These are phyloP conservation scores for Ogataea chonburiensis DNA, from an alignment of 805 yeast species.

Conservation along the genomic window DNA sequence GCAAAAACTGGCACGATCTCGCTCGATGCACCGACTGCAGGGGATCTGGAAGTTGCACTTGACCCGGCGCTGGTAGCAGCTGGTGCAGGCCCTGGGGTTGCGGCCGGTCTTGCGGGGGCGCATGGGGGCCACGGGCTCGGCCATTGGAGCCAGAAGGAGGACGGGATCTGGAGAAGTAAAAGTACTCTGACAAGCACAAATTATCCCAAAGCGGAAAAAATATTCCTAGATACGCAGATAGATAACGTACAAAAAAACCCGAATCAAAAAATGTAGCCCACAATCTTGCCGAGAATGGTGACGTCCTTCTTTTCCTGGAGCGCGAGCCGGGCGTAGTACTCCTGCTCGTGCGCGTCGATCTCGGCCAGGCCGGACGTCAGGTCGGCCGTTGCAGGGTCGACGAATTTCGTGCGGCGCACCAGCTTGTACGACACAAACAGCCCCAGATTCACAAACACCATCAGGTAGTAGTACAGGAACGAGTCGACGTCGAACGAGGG, in stretches of 20 bases:
- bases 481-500: conserved; percentile 39
- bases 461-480: conserved; percentile 44
- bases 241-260: too few species aligned
- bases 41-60: conserved; percentile 47
- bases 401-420: conserved; percentile 36
- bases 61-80: conserved; percentile 43
- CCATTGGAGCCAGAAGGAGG: too few species aligned
- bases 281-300: conserved; percentile 1
- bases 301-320: conserved; percentile 1
- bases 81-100: conserved; percentile 39
- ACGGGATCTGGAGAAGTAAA: too few species aligned
- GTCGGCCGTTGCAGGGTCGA: conserved; percentile 48
- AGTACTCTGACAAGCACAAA: conserved; percentile 2
- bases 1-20: conserved; percentile 30
- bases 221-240: too few species aligned
- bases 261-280: conserved; percentile 1
- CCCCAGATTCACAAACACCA: conserved; percentile 41
- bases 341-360: conserved; percentile 48
- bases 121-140: too few species aligned
- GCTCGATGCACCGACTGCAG: conserved; percentile 40
- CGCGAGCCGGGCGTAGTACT: conserved; percentile 22
- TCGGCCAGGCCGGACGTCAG: conserved; percentile 44
- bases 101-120: neutral
- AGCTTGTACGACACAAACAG: conserved; percentile 39
- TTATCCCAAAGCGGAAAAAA: conserved; percentile 6